Percentiles rank a stretch among this genome's conserved stretches.
Evolutionary conservation across 495 filamentous ascomycete genomes (phyloP).

Genomic region (Niebla homalea): DNA sequence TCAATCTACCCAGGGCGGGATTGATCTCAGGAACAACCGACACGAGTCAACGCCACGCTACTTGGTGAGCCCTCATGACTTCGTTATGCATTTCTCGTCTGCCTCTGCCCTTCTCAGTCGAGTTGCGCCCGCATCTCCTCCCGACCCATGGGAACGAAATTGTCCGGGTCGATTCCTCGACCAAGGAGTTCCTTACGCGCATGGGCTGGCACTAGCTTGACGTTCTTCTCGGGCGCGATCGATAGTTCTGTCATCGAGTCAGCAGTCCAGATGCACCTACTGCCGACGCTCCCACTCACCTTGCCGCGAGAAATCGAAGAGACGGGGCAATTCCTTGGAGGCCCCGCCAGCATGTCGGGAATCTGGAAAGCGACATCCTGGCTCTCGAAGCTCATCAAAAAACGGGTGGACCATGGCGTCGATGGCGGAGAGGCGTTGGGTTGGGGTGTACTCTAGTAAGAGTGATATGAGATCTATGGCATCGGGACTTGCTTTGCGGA

Average conservation of each 20-base stretch:
- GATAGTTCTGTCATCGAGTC: constrained; percentile 61
- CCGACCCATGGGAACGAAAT: constrained; percentile 78
- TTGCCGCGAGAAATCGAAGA: constrained; percentile 90
- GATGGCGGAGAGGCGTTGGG: constrained; percentile 82
- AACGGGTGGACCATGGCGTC: constrained; percentile 98
- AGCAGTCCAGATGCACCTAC: constrained; percentile 6
- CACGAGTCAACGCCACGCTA: constrained; percentile 18
- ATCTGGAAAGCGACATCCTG: constrained; percentile 76
- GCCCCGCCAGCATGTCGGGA: constrained; percentile 73
- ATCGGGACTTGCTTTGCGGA: constrained; percentile 82
- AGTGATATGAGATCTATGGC: constrained; percentile 92
- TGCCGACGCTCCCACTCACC: constrained; percentile 42
- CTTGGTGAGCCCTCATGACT: constrained; percentile 22
- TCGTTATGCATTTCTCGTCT: constrained; percentile 25
- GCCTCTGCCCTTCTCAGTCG: constrained; percentile 50
- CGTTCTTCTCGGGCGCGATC: constrained; percentile 77
- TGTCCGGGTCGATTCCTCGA: constrained; percentile 82
- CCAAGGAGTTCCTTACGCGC: constrained; percentile 57
- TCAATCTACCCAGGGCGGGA: constrained; percentile 1
- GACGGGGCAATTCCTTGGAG: constrained; percentile 64
- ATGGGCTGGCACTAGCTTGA: constrained; percentile 73
- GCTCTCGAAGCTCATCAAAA: constrained; percentile 92
- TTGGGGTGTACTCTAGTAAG: constrained; percentile 91
- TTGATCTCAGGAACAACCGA: constrained; percentile 14
- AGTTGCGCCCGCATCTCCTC: constrained; percentile 96